These are phyloP conservation scores for Infundibulicybe gibba DNA, from an alignment of 768 basidiomycete species.

Conservation along the genomic window DNA sequence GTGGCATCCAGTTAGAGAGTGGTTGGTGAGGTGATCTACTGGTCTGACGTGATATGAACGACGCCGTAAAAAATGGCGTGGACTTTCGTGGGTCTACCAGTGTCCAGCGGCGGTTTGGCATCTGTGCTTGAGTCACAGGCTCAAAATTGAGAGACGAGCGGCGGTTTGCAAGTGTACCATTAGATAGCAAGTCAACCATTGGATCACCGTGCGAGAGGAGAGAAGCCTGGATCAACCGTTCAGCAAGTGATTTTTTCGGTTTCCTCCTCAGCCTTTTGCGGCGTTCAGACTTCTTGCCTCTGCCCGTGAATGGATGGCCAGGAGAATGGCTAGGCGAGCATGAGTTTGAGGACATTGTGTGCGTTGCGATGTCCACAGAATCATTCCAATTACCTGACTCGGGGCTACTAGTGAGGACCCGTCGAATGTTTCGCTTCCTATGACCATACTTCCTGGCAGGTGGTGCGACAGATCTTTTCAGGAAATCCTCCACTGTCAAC, in stretches of 20 bases:
- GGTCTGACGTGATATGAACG: slow-evolving; percentile 7
- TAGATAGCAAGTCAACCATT: slow-evolving; percentile 17
- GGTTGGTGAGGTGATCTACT: slow-evolving; percentile 1
- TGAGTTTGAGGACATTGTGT: neutral
- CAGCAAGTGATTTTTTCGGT: slow-evolving; percentile 17
- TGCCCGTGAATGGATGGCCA: neutral
- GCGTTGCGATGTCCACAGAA: neutral
- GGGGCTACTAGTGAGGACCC: neutral
- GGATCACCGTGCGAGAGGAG: slow-evolving; percentile 28
- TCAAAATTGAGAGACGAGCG: slow-evolving; percentile 24
- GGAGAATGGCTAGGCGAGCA: neutral
- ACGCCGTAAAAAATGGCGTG: slow-evolving; percentile 19
- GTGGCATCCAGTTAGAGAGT: slow-evolving; percentile 8
- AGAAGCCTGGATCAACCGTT: slow-evolving; percentile 31
- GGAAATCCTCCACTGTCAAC: slow-evolving; percentile 27
- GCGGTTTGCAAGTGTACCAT: slow-evolving; percentile 4
- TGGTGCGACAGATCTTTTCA: slow-evolving; percentile 14
- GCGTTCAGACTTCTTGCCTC: neutral
- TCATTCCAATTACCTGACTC: neutral
- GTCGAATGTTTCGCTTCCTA: neutral
- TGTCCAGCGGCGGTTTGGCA: slow-evolving; percentile 11
- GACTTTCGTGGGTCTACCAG: slow-evolving; percentile 31
- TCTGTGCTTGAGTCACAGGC: slow-evolving; percentile 6
- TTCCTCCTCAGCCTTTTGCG: slow-evolving; percentile 8
- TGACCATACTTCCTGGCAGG: slow-evolving; percentile 11